phyloP scores from a whole-genome alignment of 2,329 filamentous ascomycete genomes.

The Claviceps africana region DNA sequence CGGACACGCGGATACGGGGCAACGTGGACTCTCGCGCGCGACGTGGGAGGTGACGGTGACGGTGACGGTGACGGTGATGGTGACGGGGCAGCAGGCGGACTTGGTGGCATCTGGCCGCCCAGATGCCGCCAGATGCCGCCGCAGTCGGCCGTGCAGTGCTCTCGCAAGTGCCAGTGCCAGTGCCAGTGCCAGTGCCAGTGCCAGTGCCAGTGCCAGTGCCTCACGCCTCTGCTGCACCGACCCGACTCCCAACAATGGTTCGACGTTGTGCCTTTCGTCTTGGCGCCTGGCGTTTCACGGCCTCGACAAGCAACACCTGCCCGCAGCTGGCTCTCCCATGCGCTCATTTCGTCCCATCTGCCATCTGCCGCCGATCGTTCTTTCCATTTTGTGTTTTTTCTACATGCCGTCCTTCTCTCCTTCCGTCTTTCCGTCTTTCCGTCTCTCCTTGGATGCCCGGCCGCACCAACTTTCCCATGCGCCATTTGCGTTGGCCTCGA shows the following conservation, averaged over 20 bases:
- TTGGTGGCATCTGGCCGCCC: too few relatives aligned
- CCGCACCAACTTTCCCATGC: background rate
- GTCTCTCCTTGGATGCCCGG: background rate
- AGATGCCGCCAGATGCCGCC: too few relatives aligned
- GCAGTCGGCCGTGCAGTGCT: background rate
- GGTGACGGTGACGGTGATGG: too few relatives aligned
- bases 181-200: too few relatives aligned
- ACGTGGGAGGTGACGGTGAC: background rate
- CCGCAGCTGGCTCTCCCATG: background rate
- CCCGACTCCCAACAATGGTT: too few relatives aligned
- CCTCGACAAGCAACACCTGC: background rate
- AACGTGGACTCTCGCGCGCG: too few relatives aligned
- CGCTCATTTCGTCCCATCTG: background rate
- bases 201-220: too few relatives aligned
- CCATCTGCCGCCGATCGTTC: background rate
- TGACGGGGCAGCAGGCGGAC: too few relatives aligned
- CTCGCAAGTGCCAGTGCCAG: too few relatives aligned
- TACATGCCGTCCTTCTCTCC: background rate
- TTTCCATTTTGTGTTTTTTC: background rate
- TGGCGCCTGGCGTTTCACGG: background rate
- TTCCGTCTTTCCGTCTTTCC: background rate
- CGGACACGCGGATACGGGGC: too few relatives aligned
- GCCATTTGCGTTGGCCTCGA: background rate
- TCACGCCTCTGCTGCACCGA: too few relatives aligned
- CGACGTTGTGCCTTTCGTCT: background rate